phyloP scores from a whole-genome alignment of 2,329 filamentous ascomycete genomes.

The Knufia petricola region DNA sequence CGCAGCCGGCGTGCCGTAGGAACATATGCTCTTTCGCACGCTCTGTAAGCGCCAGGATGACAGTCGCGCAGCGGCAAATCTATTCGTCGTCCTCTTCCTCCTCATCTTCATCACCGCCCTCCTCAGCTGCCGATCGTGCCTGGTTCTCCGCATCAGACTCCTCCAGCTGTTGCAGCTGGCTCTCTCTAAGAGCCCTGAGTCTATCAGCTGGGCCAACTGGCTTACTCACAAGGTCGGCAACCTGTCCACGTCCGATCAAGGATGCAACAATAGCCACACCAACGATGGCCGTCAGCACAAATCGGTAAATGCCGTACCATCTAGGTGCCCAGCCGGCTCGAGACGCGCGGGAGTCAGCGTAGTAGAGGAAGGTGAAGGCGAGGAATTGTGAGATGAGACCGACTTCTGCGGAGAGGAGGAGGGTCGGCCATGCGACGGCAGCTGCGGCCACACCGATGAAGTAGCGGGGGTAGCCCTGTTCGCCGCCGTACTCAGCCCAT shows the following conservation, averaged over 20 bases:
- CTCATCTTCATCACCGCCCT: conserved; percentile 22
- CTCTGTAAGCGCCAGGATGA: neutral
- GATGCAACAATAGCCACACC: conserved; percentile 71
- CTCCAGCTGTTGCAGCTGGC: conserved; percentile 38
- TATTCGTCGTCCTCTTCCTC: conserved; percentile 18
- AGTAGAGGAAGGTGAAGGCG: conserved; percentile 78
- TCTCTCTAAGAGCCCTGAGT: conserved; percentile 41
- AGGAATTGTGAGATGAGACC: conserved; percentile 78
- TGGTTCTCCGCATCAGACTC: conserved; percentile 32
- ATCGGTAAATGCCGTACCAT: conserved; percentile 87
- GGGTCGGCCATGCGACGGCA: conserved; percentile 78
- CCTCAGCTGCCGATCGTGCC: conserved; percentile 20
- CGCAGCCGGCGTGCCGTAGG: too few species aligned
- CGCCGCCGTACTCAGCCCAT: conserved; percentile 58
- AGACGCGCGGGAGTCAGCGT: conserved; percentile 66
- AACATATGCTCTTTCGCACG: neutral
- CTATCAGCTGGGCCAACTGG: conserved; percentile 37
- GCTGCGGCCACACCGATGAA: conserved; percentile 72
- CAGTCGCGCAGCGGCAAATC: too few species aligned
- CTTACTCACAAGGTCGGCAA: conserved; percentile 48
- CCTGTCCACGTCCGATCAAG: conserved; percentile 71
- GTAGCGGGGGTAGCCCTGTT: conserved; percentile 69
- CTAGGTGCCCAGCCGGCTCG: conserved; percentile 66
- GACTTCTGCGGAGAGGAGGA: conserved; percentile 73
- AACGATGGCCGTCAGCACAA: conserved; percentile 83